phyloP scores from a whole-genome alignment of 352 stramenopile genomes.

The Globisporangium polare region DNA sequence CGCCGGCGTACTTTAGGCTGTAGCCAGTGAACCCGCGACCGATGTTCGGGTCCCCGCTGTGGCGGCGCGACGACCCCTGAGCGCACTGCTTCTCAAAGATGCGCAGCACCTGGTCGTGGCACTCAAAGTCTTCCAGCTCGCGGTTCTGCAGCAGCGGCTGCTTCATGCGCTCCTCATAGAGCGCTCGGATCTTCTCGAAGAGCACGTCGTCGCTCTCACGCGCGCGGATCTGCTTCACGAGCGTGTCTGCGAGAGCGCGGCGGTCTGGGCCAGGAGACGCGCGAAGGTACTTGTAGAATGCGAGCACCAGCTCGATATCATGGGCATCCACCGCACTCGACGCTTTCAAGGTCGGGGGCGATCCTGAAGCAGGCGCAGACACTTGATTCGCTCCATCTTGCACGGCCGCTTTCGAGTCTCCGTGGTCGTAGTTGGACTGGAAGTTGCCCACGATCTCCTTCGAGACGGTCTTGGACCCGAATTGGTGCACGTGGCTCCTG shows the following conservation, averaged over 20 bases:
- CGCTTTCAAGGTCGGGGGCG: neutral
- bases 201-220: constrained; percentile 54
- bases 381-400: neutral
- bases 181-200: constrained; percentile 40
- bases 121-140: constrained; percentile 25
- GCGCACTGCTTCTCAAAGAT: constrained; percentile 27
- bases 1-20: constrained; percentile 60
- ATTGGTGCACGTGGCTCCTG: constrained; percentile 81
- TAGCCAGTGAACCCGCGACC: constrained; percentile 56
- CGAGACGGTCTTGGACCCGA: constrained; percentile 49
- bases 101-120: constrained; percentile 28
- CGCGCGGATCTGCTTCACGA: constrained; percentile 36
- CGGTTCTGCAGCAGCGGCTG: constrained; percentile 23
- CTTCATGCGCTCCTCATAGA: constrained; percentile 28
- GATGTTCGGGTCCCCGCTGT: constrained; percentile 22
- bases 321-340: constrained; percentile 46
- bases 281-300: constrained; percentile 78
- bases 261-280: constrained; percentile 33
- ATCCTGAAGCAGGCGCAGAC: neutral
- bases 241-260: constrained; percentile 29
- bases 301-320: constrained; percentile 70
- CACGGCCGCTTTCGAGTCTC: constrained; percentile 16
- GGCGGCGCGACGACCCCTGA: neutral
- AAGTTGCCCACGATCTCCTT: constrained; percentile 84
- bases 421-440: constrained; percentile 71